These are phyloP conservation scores for Candida labiduridarum DNA, from an alignment of 1,139 yeast genomes.

Conservation along the genomic window DNA sequence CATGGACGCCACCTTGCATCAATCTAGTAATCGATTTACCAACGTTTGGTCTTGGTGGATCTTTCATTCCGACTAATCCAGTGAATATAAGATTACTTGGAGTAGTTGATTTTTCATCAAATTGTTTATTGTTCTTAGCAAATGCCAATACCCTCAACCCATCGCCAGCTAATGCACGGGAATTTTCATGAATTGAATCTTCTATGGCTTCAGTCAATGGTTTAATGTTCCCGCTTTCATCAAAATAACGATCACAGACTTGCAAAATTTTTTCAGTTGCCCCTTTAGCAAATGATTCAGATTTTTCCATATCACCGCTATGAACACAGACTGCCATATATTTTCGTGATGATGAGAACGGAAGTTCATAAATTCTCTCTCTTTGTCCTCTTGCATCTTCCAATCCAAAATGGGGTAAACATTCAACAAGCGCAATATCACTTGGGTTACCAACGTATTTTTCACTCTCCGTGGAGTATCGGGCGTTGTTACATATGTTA, in stretches of 20 bases:
- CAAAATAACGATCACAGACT: constrained; percentile 61
- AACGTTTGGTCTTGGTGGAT: constrained; percentile 92
- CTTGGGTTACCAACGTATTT: constrained; percentile 89
- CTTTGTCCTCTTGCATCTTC: constrained; percentile 67
- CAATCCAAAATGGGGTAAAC: constrained; percentile 67
- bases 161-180: constrained; percentile 69
- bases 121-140: constrained; percentile 53
- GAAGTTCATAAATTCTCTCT: constrained; percentile 68
- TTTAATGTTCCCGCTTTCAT: constrained; percentile 55
- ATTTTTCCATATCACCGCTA: constrained; percentile 55
- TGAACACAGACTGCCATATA: constrained; percentile 82
- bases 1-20: constrained; percentile 91
- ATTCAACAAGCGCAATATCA: constrained; percentile 85
- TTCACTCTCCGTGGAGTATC: constrained; percentile 67
- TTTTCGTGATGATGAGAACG: constrained; percentile 83
- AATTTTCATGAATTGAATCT: constrained; percentile 51
- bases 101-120: constrained; percentile 27
- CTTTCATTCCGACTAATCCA: constrained; percentile 92
- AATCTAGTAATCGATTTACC: constrained; percentile 68
- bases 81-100: constrained; percentile 70
- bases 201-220: constrained; percentile 55
- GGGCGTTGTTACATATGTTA: constrained; percentile 79
- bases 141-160: constrained; percentile 88
- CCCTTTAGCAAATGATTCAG: constrained; percentile 79
- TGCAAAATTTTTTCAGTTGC: constrained; percentile 79